phyloP scores from a whole-genome alignment of 2,329 filamentous ascomycete species.

The Aspergillus tubingensis region DNA sequence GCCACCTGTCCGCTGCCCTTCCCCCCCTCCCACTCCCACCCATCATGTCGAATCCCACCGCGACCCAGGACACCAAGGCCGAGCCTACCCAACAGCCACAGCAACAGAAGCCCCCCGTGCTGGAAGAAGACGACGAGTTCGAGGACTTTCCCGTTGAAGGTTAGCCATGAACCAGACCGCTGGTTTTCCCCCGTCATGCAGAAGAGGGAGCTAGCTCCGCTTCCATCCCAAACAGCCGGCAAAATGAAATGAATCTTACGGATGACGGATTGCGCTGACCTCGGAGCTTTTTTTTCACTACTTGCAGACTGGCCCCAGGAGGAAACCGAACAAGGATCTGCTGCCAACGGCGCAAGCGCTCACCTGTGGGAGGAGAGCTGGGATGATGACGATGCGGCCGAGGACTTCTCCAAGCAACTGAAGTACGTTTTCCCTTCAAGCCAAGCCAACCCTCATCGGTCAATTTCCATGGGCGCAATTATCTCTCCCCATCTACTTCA shows the following conservation, averaged over 20 bases:
- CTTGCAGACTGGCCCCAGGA: constrained; percentile 84
- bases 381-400: constrained; percentile 96
- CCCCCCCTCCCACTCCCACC: constrained; percentile 8
- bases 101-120: constrained; percentile 66
- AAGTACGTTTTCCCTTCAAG: constrained; percentile 63
- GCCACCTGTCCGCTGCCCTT: neutral
- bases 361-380: constrained; percentile 99
- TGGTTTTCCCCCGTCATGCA: neutral
- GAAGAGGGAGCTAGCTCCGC: neutral
- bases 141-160: constrained; percentile 98
- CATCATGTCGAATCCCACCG: constrained; percentile 51
- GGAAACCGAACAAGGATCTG: constrained; percentile 66
- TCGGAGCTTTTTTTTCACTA: neutral
- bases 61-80: constrained; percentile 37
- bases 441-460: neutral
- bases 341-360: constrained; percentile 60
- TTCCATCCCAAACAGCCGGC: neutral
- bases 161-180: constrained; percentile 42
- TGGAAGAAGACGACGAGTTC: constrained; percentile 98
- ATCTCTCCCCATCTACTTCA: neutral
- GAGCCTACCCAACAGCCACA: constrained; percentile 50
- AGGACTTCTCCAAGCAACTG: constrained; percentile 93
- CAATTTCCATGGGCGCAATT: neutral
- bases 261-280: constrained; percentile 13
- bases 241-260: neutral